Base-by-base conservation (phyloP, 176 grass and related monocot genomes). In the Otatea glauca region DNA sequence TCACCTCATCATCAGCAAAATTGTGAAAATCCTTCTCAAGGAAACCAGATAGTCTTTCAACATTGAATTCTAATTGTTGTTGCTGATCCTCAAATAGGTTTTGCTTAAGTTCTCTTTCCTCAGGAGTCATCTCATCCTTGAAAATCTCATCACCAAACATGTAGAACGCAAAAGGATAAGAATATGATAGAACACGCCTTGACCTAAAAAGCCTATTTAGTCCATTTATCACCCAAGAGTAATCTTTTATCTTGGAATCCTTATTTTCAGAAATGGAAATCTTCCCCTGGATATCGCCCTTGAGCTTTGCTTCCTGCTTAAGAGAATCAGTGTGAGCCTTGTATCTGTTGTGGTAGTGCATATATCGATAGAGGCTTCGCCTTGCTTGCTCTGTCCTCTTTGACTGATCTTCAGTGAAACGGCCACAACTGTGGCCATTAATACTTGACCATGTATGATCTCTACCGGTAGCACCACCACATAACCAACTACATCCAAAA, bases 1-100 rank as follows among this genome's bases (percentile, higher is more conserved):
- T 88, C 72, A 94, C 77, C 75, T 90, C 87, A 32, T 89, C 81
- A 23, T 92, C 92, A 0, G 24, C 59, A 82, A 89, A 88, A 79
- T 80, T 67, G 51, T 90, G 88, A 82, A 88, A 89, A 76, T 88
- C 87, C 77, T 92, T 92, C 83, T 90, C 87, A 61, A 94, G 90
- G 68, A 92, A 88, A 65, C 90, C 84, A 51, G 90, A 92, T 10
- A 94, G 77, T 54, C 87, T 92, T 88, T 99, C 97, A 41, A 99
- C 93, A 38, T 99, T 99, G 76, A 92, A 92, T 85, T 99, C 97
- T 68, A 99, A 73, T 47, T 99, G 97, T 27, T 99, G 97, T 69
- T 99, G 97, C 79, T 96, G 97, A 68, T 99, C 97, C 86, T 99
- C 97, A 86, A 99, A 99, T 77, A 99, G 79, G 65, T 99, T 96